Percentiles rank a stretch among this genome's conserved stretches.
Evolutionary conservation across 257 asterid species (phyloP).

Genomic region (Solanum clarkiae): DNA sequence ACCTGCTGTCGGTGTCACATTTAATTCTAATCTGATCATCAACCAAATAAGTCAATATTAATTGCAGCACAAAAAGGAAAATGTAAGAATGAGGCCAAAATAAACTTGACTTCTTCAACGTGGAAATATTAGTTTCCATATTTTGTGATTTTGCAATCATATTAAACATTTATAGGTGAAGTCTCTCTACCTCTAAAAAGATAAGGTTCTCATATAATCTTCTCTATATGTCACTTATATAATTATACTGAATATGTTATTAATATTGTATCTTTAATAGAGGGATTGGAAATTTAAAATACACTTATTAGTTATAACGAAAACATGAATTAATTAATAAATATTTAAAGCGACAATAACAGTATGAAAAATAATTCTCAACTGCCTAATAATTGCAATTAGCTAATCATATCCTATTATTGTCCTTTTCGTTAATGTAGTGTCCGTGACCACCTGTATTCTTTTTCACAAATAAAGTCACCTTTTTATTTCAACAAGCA

Average conservation of each 20-base stretch:
- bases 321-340: background rate
- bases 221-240: background rate
- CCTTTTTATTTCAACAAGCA: background rate
- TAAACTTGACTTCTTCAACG: background rate
- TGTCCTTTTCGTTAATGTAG: background rate
- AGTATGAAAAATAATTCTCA: background rate
- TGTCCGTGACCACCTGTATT: background rate
- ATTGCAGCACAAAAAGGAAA: background rate
- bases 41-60: background rate
- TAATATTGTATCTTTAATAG: background rate
- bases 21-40: background rate
- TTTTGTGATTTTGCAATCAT: too few species aligned
- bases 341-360: background rate
- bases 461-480: background rate
- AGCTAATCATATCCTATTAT: background rate
- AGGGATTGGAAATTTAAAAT: background rate
- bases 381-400: background rate
- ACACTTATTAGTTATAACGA: background rate
- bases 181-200: background rate
- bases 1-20: background rate
- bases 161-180: background rate
- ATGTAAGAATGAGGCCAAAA: background rate
- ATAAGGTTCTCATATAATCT: fast-evolving
- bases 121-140: background rate
- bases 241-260: background rate